A percentile compares a stretch with the other conserved stretches of the same genome.
These are phyloP conservation scores for Obba rivulosa DNA, from an alignment of 768 basidiomycete genomes.

Conservation along the genomic window DNA sequence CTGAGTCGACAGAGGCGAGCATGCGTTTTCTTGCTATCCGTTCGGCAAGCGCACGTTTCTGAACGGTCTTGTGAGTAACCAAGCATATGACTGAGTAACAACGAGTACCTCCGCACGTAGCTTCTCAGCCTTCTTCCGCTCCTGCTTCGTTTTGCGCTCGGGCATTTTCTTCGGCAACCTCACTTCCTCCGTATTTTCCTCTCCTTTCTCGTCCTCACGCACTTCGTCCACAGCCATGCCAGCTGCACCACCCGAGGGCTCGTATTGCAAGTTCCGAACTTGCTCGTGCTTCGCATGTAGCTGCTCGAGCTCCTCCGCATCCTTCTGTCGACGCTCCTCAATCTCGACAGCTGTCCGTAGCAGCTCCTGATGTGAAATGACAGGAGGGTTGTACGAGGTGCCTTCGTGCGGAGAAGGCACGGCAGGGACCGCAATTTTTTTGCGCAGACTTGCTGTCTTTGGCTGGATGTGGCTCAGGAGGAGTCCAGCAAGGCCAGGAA, in stretches of 20 bases:
- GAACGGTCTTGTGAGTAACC: background rate
- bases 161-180: slow-evolving; percentile 36
- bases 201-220: slow-evolving; percentile 23
- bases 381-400: slow-evolving; percentile 85
- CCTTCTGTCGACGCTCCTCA: slow-evolving; percentile 54
- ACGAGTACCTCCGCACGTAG: slow-evolving; percentile 55
- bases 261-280: slow-evolving; percentile 33
- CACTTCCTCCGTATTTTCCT: slow-evolving; percentile 23
- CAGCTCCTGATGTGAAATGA: slow-evolving; percentile 65
- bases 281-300: slow-evolving; percentile 51
- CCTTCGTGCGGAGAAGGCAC: slow-evolving; percentile 73
- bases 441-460: slow-evolving; percentile 36
- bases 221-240: slow-evolving; percentile 59
- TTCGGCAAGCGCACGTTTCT: slow-evolving; percentile 65
- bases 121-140: slow-evolving; percentile 63
- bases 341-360: slow-evolving; percentile 59
- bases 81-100: background rate
- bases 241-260: slow-evolving; percentile 34
- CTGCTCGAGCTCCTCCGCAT: slow-evolving; percentile 47
- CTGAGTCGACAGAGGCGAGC: slow-evolving; percentile 50
- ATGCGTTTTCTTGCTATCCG: slow-evolving; percentile 56
- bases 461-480: slow-evolving; percentile 35
- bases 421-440: slow-evolving; percentile 58
- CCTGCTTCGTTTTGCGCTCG: slow-evolving; percentile 55
- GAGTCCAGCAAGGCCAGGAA: background rate